A percentile compares a stretch with the other conserved stretches of the same genome.
phyloP scores from a whole-genome alignment of 2,329 filamentous ascomycete species.

The Fusarium sp. region DNA sequence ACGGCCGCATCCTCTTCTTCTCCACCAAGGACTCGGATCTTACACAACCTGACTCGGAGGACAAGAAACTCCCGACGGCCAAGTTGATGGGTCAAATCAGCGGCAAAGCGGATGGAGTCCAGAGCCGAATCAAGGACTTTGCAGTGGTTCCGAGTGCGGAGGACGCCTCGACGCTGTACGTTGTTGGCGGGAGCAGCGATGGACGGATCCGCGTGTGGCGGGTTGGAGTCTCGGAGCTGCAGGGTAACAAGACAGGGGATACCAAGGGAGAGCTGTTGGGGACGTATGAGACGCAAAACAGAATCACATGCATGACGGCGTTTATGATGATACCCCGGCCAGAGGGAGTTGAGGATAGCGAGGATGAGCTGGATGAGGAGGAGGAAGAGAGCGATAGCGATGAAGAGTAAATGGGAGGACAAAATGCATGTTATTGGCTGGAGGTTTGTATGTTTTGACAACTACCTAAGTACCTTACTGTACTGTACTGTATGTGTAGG shows the following conservation, averaged over 20 bases:
- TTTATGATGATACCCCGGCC: conserved; percentile 85
- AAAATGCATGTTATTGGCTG: conserved; percentile 1
- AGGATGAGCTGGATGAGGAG: conserved; percentile 63
- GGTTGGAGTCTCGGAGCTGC: conserved; percentile 62
- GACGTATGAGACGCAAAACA: conserved; percentile 85
- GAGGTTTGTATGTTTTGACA: conserved; percentile 15
- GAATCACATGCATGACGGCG: conserved; percentile 88
- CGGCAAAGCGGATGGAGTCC: conserved; percentile 75
- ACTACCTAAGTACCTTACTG: no score
- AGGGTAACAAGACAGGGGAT: conserved; percentile 50
- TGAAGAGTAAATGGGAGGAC: conserved; percentile 44
- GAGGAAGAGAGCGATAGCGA: conserved; percentile 58
- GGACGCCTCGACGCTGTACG: conserved; percentile 60
- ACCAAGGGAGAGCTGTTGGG: conserved; percentile 68
- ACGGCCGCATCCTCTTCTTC: conserved; percentile 88
- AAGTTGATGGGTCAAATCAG: conserved; percentile 82
- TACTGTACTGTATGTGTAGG: no score
- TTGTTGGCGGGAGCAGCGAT: conserved; percentile 86
- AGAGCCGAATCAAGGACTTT: conserved; percentile 89
- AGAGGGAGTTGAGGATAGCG: conserved; percentile 71
- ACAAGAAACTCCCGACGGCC: conserved; percentile 66
- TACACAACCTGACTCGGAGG: conserved; percentile 49
- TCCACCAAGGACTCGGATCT: conserved; percentile 71
- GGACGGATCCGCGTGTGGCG: conserved; percentile 86
- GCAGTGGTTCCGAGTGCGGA: conserved; percentile 67